Evolutionary conservation across 768 basidiomycete genomes (phyloP).

Genomic region (Trametes maxima): DNA sequence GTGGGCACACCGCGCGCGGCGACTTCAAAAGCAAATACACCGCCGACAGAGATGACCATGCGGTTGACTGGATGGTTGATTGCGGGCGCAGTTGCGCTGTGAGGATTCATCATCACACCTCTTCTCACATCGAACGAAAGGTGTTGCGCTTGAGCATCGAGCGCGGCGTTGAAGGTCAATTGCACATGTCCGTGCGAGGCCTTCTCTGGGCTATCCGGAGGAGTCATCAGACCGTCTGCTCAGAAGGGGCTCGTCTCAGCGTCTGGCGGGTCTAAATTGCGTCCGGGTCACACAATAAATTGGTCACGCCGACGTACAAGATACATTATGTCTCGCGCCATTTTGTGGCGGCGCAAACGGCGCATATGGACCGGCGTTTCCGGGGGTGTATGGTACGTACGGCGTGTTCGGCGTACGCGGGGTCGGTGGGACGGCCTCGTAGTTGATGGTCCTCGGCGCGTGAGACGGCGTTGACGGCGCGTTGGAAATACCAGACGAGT

Average conservation of each 20-base stretch:
- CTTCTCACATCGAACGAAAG: conserved; percentile 16
- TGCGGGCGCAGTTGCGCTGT: conserved; percentile 2
- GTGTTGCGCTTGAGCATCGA: conserved; percentile 4
- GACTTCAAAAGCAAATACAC: conserved; percentile 5
- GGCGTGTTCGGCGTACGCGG: conserved; percentile 18
- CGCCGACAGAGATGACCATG: conserved; percentile 13
- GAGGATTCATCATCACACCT: not conserved
- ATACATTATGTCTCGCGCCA: not conserved
- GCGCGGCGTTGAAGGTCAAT: conserved; percentile 8
- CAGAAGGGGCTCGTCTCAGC: conserved; percentile 2
- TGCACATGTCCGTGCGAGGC: conserved; percentile 5
- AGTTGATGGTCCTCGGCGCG: conserved; percentile 20
- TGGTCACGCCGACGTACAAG: conserved; percentile 17
- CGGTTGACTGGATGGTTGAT: conserved; percentile 14
- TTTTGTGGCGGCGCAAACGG: not conserved
- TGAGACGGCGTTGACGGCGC: conserved; percentile 22
- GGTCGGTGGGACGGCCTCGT: conserved; percentile 17
- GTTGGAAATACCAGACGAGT: conserved; percentile 3
- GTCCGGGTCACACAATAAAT: conserved; percentile 13
- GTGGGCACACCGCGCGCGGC: conserved; percentile 7
- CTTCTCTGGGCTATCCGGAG: conserved; percentile 22
- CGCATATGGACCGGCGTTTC: conserved; percentile 13
- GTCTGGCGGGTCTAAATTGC: not conserved
- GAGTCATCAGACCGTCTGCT: conserved; percentile 28
- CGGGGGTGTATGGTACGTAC: conserved; percentile 5